Evolutionary conservation across 1,284 basidiomycete genomes (phyloP).

Genomic region (Cryptococcus hybrid): DNA sequence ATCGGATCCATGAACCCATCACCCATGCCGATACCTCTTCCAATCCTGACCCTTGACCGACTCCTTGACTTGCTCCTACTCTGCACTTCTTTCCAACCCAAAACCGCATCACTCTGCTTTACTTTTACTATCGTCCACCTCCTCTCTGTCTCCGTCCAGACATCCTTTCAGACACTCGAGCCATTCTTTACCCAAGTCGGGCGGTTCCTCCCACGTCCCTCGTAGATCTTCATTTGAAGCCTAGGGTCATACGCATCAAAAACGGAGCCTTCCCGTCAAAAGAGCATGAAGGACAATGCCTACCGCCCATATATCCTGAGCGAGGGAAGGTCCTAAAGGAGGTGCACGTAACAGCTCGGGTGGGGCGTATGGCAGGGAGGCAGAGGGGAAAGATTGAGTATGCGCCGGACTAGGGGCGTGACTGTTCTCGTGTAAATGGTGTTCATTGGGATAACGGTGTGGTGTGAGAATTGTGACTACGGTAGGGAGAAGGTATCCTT

Average conservation of each 20-base stretch:
- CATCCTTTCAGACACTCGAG: slow-evolving; percentile 72
- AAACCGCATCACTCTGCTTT: slow-evolving; percentile 72
- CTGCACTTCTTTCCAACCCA: slow-evolving; percentile 63
- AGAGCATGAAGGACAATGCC: slow-evolving; percentile 83
- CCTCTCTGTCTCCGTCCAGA: slow-evolving; percentile 59
- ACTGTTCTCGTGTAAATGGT: neutral
- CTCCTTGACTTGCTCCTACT: slow-evolving; percentile 29
- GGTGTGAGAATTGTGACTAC: slow-evolving; percentile 5
- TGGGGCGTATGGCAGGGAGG: slow-evolving; percentile 85
- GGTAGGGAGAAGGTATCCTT: slow-evolving; percentile 12
- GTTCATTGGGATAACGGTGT: slow-evolving; percentile 4
- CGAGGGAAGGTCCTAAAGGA: slow-evolving; percentile 44
- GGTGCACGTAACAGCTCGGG: slow-evolving; percentile 67
- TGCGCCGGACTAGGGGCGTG: slow-evolving; percentile 8
- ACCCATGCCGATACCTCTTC: neutral
- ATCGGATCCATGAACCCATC: slow-evolving; percentile 2
- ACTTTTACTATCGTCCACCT: slow-evolving; percentile 76
- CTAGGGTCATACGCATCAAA: slow-evolving; percentile 82
- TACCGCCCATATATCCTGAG: slow-evolving; percentile 90
- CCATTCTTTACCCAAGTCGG: slow-evolving; percentile 64
- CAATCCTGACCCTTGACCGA: slow-evolving; percentile 16
- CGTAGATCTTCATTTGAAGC: slow-evolving; percentile 85
- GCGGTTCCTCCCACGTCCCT: slow-evolving; percentile 59
- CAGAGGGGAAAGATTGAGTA: slow-evolving; percentile 61
- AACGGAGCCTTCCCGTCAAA: slow-evolving; percentile 76